Percentiles rank a stretch among this genome's conserved stretches.
Conservation (phyloP, 345 rosid genomes). For the Eucalyptus dawsonii region DNA sequence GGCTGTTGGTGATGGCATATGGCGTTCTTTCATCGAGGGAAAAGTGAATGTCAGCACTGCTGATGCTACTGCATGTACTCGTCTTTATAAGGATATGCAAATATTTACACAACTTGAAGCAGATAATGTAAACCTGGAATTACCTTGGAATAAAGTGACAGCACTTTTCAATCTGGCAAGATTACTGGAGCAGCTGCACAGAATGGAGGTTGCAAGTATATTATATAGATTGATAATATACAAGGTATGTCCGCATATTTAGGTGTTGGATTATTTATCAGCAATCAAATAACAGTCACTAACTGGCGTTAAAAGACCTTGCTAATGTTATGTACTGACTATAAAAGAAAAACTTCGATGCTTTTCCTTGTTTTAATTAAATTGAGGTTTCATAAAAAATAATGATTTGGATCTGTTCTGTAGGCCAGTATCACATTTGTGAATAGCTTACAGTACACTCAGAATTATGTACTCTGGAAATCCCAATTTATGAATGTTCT, state of each 20-base stretch:
- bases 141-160: slow-evolving; percentile 90
- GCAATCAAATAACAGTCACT: background rate
- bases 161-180: slow-evolving; percentile 86
- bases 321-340: background rate
- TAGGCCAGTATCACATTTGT: background rate
- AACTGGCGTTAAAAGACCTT: background rate
- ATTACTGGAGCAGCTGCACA: slow-evolving; percentile 78
- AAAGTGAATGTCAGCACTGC: slow-evolving; percentile 26
- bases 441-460: background rate
- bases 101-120: slow-evolving; percentile 58
- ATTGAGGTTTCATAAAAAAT: background rate
- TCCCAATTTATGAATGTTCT: background rate
- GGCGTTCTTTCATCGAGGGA: slow-evolving; percentile 56
- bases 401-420: background rate
- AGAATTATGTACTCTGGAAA: background rate
- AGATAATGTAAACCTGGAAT: slow-evolving; percentile 46
- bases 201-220: slow-evolving; percentile 52
- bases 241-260: slow-evolving; percentile 41
- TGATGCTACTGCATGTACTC: slow-evolving; percentile 44
- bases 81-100: slow-evolving; percentile 54
- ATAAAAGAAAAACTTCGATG: background rate
- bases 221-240: slow-evolving; percentile 69
- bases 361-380: background rate
- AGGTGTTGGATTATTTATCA: background rate
- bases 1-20: slow-evolving; percentile 92